These are phyloP conservation scores for Protomyces inundatus DNA, from an alignment of 1,139 yeast genomes.

Conservation along the genomic window DNA sequence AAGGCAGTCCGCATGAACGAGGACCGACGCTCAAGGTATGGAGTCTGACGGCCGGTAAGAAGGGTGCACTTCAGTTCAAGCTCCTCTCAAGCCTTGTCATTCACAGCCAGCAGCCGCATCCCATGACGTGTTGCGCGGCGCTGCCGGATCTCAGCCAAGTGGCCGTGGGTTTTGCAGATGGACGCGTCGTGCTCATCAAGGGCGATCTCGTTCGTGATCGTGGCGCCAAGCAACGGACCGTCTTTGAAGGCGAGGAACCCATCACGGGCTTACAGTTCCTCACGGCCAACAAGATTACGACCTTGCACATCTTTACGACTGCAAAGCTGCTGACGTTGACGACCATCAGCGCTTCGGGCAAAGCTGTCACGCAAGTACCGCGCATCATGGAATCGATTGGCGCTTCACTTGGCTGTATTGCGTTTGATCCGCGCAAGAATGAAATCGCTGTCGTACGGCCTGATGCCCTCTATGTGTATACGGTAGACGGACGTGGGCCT, in stretches of 20 bases:
- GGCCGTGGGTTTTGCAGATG: slow-evolving; percentile 83
- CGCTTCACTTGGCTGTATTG: slow-evolving; percentile 65
- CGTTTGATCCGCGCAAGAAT: slow-evolving; percentile 42
- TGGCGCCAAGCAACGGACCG: slow-evolving; percentile 79
- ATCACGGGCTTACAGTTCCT: slow-evolving; percentile 67
- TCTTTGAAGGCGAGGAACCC: slow-evolving; percentile 70
- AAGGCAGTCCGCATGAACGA: neutral
- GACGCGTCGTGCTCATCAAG: slow-evolving; percentile 70
- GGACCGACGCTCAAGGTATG: slow-evolving; percentile 18
- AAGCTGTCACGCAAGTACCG: slow-evolving; percentile 66
- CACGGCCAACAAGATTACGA: slow-evolving; percentile 38
- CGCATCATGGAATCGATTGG: slow-evolving; percentile 63
- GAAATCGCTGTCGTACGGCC: slow-evolving; percentile 53
- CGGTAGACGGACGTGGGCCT: slow-evolving; percentile 52
- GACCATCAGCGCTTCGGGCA: slow-evolving; percentile 64
- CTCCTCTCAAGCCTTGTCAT: neutral
- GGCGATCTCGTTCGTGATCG: slow-evolving; percentile 87
- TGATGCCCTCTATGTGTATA: slow-evolving; percentile 52
- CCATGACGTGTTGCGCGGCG: slow-evolving; percentile 11
- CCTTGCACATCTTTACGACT: slow-evolving; percentile 61
- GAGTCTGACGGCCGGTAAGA: neutral
- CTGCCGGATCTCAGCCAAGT: slow-evolving; percentile 41
- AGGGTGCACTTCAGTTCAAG: neutral
- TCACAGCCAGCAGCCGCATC: slow-evolving; percentile 13
- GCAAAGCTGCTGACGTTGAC: slow-evolving; percentile 64